Conservation (phyloP, 2,329 filamentous ascomycete genomes). For the Sporothrix humicola region DNA sequence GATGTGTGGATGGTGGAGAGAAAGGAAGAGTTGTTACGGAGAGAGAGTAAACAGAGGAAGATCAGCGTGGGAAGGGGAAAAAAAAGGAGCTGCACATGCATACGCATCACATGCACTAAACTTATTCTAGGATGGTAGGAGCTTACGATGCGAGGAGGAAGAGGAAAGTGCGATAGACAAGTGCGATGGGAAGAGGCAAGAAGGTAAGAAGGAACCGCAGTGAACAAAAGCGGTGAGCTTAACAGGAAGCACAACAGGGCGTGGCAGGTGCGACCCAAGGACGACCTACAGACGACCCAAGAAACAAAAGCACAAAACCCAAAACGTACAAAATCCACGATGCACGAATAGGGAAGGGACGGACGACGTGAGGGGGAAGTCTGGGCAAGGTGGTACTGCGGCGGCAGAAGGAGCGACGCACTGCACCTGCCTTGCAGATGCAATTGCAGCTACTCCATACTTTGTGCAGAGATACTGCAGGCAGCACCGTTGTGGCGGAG, state of each 20-base stretch:
- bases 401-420: conserved; percentile 7
- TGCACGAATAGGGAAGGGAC: conserved; percentile 25
- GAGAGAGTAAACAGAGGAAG: background rate
- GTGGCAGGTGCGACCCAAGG: conserved; percentile 3
- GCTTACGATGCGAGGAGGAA: conserved; percentile 2
- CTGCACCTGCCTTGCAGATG: background rate
- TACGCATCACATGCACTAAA: conserved; percentile 7
- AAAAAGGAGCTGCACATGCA: background rate
- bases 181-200: background rate
- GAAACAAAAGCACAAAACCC: background rate
- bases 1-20: background rate
- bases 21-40: background rate
- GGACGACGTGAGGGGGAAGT: conserved; percentile 11
- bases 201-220: background rate
- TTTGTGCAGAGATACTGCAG: background rate
- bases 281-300: background rate
- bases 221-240: conserved; percentile 22
- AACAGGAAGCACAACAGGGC: background rate
- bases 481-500: conserved; percentile 8
- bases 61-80: background rate
- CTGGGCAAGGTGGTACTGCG: background rate
- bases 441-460: no score
- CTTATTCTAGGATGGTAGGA: background rate
- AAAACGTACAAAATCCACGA: background rate
- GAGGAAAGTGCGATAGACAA: conserved; percentile 8